These are phyloP conservation scores for Butyriboletus regius DNA, from an alignment of 1,284 basidiomycete genomes.

Conservation along the genomic window DNA sequence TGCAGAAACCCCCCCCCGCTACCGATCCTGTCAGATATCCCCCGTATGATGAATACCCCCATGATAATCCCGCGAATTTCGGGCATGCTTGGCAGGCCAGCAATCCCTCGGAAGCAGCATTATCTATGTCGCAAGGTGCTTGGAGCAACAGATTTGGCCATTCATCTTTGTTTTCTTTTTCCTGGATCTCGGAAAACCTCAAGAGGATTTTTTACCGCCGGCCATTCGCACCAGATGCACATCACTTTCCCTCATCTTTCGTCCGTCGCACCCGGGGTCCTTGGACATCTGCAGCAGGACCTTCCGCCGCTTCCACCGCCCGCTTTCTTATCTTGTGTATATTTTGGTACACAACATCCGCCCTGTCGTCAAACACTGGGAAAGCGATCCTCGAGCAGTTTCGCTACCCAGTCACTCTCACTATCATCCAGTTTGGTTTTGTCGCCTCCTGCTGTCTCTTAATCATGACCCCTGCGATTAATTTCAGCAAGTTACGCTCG, in stretches of 20 bases:
- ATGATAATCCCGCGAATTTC: constrained; percentile 10
- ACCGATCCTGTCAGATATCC: constrained; percentile 14
- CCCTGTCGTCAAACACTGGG: constrained; percentile 82
- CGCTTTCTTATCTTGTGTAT: constrained; percentile 62
- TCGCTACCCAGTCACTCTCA: constrained; percentile 83
- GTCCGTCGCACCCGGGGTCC: constrained; percentile 22
- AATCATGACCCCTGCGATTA: constrained; percentile 66
- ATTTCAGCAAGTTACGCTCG: constrained; percentile 57
- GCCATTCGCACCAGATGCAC: constrained; percentile 7
- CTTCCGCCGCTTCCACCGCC: constrained; percentile 24
- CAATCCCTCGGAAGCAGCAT: constrained; percentile 12
- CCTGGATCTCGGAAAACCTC: constrained; percentile 13
- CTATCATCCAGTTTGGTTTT: constrained; percentile 96
- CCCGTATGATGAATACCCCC: constrained; percentile 15
- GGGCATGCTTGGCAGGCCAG: constrained; percentile 26
- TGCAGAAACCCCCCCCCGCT: constrained; percentile 16
- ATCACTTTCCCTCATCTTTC: constrained; percentile 20
- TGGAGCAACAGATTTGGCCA: constrained; percentile 3
- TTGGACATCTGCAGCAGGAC: constrained; percentile 11
- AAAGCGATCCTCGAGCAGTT: constrained; percentile 83
- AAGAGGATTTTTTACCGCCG: constrained; percentile 19
- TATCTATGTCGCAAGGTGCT: constrained; percentile 7
- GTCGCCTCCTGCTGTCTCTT: constrained; percentile 80
- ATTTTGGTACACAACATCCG: constrained; percentile 79
- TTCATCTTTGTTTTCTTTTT: constrained; percentile 6